These are phyloP conservation scores for Artemisia princeps DNA, from an alignment of 140 eudicot species.

Conservation along the genomic window DNA sequence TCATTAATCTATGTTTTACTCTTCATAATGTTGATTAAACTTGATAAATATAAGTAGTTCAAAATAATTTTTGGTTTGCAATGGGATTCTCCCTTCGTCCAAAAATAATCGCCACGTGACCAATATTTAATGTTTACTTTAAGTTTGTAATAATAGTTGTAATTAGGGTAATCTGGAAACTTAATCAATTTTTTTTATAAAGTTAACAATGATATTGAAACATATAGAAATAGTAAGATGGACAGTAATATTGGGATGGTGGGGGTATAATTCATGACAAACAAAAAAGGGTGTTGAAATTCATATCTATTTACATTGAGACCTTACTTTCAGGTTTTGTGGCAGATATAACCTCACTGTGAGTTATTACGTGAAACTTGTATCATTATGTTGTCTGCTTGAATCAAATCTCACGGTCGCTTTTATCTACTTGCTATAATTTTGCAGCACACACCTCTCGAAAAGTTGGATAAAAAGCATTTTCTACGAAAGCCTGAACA, in stretches of 20 bases:
- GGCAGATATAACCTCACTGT: constrained; percentile 26
- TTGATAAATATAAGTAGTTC: too few species aligned
- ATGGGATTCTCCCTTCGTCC: not conserved
- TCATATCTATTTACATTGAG: constrained; percentile 26
- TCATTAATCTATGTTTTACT: not conserved
- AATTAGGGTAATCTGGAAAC: too few species aligned
- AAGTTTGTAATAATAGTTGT: too few species aligned
- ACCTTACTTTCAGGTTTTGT: constrained; percentile 32
- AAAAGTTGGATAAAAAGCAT: constrained; percentile 73
- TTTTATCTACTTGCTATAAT: not conserved
- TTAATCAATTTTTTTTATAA: too few species aligned
- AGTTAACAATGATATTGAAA: too few species aligned
- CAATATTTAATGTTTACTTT: too few species aligned
- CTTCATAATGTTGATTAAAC: not conserved
- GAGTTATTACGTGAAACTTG: constrained; percentile 24
- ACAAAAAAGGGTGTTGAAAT: constrained; percentile 8
- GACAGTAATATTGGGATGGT: too few species aligned
- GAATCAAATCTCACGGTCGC: constrained; percentile 7
- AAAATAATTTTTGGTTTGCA: not conserved
- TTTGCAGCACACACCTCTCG: constrained; percentile 82
- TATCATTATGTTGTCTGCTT: not conserved
- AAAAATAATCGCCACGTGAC: not conserved
- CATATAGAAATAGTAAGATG: too few species aligned
- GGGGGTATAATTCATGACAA: too few species aligned
- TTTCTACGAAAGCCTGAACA: constrained; percentile 51